Evolutionary conservation across 169 alveolate species (phyloP).

Genomic region (Toxoplasma gondii): DNA sequence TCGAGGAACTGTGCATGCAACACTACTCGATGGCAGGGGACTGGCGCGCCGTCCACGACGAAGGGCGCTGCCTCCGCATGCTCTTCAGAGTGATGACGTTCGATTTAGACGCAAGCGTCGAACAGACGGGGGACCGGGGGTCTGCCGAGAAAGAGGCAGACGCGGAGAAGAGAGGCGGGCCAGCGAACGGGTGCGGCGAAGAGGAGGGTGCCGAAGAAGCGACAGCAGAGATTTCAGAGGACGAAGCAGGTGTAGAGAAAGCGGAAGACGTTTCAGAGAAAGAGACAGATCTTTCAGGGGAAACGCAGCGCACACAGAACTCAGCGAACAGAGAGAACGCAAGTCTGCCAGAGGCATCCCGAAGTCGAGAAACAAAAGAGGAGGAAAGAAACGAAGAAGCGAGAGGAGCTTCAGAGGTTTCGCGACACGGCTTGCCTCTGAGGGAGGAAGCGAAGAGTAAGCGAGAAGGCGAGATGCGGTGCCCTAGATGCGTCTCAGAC

Average conservation of each 20-base stretch:
- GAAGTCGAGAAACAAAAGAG: neutral
- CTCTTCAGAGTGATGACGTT: constrained; percentile 19
- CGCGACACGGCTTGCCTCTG: too few relatives aligned
- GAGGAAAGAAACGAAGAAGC: neutral
- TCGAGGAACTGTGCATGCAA: constrained; percentile 58
- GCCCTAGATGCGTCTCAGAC: too few relatives aligned
- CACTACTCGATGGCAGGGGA: constrained; percentile 39
- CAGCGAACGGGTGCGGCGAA: constrained; percentile 22
- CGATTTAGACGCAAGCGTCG: neutral
- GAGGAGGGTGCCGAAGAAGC: neutral
- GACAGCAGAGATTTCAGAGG: neutral
- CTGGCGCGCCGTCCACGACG: constrained; percentile 57
- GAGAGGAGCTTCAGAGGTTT: too few relatives aligned
- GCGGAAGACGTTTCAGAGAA: too few relatives aligned
- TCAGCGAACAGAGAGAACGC: too few relatives aligned
- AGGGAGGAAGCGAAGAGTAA: too few relatives aligned
- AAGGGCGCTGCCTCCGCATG: constrained; percentile 37
- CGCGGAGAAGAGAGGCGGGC: neutral
- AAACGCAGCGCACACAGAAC: too few relatives aligned
- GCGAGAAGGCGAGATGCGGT: too few relatives aligned
- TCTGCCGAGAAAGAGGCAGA: neutral
- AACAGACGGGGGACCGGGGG: neutral
- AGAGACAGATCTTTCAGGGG: too few relatives aligned
- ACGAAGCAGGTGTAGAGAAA: too few relatives aligned
- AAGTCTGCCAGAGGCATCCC: neutral